These are phyloP conservation scores for Ascochyta pisi DNA, from an alignment of 2,329 filamentous ascomycete species.

Conservation along the genomic window DNA sequence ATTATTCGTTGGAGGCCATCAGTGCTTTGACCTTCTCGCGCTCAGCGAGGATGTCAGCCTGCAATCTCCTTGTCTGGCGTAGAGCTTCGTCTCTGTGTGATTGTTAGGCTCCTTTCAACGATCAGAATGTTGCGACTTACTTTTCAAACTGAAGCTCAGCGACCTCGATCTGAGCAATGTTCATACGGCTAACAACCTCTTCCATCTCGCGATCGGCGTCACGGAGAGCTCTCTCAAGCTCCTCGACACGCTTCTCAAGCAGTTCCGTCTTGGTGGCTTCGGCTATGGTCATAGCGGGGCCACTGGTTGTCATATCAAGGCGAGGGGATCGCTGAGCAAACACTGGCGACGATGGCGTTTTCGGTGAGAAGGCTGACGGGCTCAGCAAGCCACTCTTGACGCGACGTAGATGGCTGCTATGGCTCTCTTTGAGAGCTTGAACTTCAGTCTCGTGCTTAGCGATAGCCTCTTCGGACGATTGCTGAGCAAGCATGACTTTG, in stretches of 20 bases:
- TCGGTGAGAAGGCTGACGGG: slow-evolving; percentile 61
- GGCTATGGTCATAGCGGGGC: slow-evolving; percentile 64
- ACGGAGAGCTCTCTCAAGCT: slow-evolving; percentile 81
- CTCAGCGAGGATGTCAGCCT: slow-evolving; percentile 71
- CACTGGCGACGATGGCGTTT: slow-evolving; percentile 68
- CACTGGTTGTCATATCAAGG: slow-evolving; percentile 67
- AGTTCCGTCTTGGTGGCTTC: slow-evolving; percentile 76
- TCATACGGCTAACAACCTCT: slow-evolving; percentile 82
- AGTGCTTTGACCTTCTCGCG: slow-evolving; percentile 64
- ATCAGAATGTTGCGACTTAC: slow-evolving; percentile 33
- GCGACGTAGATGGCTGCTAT: slow-evolving; percentile 78
- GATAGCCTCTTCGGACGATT: slow-evolving; percentile 84
- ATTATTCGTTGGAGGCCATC: slow-evolving; percentile 43
- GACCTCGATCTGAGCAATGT: slow-evolving; percentile 81
- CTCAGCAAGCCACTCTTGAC: slow-evolving; percentile 63
- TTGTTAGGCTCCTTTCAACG: slow-evolving; percentile 17
- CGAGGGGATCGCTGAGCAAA: slow-evolving; percentile 65
- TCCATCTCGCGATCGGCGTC: slow-evolving; percentile 84
- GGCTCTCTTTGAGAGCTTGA: slow-evolving; percentile 73
- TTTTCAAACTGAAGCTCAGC: slow-evolving; percentile 76
- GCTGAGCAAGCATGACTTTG: slow-evolving; percentile 80
- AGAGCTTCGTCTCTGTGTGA: slow-evolving; percentile 70
- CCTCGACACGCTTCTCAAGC: slow-evolving; percentile 78
- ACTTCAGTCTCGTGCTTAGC: slow-evolving; percentile 87
- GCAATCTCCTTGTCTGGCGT: slow-evolving; percentile 72